These are phyloP conservation scores for Jamesozyma jinghongensis DNA, from an alignment of 805 yeast species.

Conservation along the genomic window DNA sequence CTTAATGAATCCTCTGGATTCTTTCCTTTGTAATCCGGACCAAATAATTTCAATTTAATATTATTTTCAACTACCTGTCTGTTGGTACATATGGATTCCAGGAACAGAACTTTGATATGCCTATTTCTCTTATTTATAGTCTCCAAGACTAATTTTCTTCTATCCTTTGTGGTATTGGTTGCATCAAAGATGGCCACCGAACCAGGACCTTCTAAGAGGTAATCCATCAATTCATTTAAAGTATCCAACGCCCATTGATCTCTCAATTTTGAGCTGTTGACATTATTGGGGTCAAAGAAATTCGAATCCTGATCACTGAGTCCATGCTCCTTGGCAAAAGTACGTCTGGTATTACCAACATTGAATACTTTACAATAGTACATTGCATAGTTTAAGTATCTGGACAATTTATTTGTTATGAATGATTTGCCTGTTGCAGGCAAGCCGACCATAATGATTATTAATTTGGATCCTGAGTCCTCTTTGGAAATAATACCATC, in stretches of 20 bases:
- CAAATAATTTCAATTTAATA: slow-evolving; percentile 74
- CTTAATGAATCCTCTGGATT: slow-evolving; percentile 68
- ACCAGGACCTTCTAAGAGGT: slow-evolving; percentile 71
- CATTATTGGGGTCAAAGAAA: slow-evolving; percentile 77
- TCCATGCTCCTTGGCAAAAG: slow-evolving; percentile 38
- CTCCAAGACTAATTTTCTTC: slow-evolving; percentile 51
- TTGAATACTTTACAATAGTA: slow-evolving; percentile 86
- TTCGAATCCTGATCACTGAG: slow-evolving; percentile 59
- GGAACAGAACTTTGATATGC: slow-evolving; percentile 65
- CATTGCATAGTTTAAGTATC: slow-evolving; percentile 90
- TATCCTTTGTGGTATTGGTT: slow-evolving; percentile 61
- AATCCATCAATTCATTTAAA: slow-evolving; percentile 71
- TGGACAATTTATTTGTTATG: slow-evolving; percentile 79
- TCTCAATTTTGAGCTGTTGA: slow-evolving; percentile 52
- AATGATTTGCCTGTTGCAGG: slow-evolving; percentile 96
- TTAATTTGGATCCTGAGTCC: slow-evolving; percentile 76
- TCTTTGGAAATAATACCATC: slow-evolving; percentile 54
- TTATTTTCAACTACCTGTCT: slow-evolving; percentile 71
- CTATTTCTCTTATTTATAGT: slow-evolving; percentile 49
- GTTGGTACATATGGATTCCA: slow-evolving; percentile 85
- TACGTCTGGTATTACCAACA: slow-evolving; percentile 90
- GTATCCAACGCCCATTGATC: slow-evolving; percentile 98
- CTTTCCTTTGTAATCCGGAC: slow-evolving; percentile 87
- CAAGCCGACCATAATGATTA: slow-evolving; percentile 91
- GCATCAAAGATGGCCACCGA: slow-evolving; percentile 90